Percentiles rank a stretch among this genome's conserved stretches.
Conservation (phyloP, 2,329 filamentous ascomycete genomes). For the Sporothrix curviconia region DNA sequence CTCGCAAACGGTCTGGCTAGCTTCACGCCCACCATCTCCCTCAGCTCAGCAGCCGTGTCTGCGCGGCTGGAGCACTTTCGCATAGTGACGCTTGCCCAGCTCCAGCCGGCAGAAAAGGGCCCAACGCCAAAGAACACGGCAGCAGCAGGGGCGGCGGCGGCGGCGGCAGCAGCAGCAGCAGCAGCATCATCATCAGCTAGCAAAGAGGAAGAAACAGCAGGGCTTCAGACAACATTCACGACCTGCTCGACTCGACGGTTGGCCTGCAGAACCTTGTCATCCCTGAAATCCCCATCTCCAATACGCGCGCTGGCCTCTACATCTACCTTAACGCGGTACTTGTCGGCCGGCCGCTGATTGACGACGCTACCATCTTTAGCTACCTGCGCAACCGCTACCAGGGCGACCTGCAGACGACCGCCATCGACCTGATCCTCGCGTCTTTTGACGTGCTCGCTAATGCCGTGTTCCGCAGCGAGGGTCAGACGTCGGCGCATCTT, state of each 20-base stretch:
- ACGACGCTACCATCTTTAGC: conserved; percentile 70
- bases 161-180: conserved; percentile 14
- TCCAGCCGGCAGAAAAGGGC: conserved; percentile 47
- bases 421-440: conserved; percentile 77
- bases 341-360: conserved; percentile 72
- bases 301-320: conserved; percentile 76
- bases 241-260: conserved; percentile 51
- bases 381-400: conserved; percentile 76
- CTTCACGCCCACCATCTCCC: conserved; percentile 52
- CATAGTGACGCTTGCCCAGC: conserved; percentile 46
- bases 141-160: conserved; percentile 40
- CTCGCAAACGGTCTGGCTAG: conserved; percentile 44
- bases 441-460: conserved; percentile 88
- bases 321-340: conserved; percentile 83
- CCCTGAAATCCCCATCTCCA: conserved; percentile 61
- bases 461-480: conserved; percentile 63
- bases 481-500: conserved; percentile 56
- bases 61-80: conserved; percentile 52
- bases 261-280: conserved; percentile 49
- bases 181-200: no score
- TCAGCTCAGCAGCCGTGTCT: conserved; percentile 48
- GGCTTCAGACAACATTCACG: conserved; percentile 41
- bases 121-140: conserved; percentile 40
- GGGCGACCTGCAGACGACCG: conserved; percentile 70
- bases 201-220: no score